A percentile compares a stretch with the other conserved stretches of the same genome.
These are phyloP conservation scores for Kodamaea leandrae DNA, from an alignment of 805 yeast species.

Conservation along the genomic window DNA sequence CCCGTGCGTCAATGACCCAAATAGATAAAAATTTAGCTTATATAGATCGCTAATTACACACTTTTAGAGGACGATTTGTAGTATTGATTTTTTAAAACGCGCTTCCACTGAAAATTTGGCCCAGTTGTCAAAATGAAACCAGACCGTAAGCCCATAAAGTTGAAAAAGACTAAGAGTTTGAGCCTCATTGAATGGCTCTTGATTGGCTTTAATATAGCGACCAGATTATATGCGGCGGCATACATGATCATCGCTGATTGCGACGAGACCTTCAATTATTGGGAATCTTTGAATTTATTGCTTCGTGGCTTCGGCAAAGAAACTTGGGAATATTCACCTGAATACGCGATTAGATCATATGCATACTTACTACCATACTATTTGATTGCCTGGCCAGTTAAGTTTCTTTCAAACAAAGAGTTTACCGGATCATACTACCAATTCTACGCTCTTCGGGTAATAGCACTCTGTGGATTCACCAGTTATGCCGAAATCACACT, in stretches of 20 bases:
- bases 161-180: not conserved
- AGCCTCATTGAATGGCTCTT: conserved; percentile 2
- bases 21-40: not conserved
- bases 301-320: conserved; percentile 84
- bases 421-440: conserved; percentile 20
- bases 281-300: conserved; percentile 87
- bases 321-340: conserved; percentile 96
- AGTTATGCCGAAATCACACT: conserved; percentile 53
- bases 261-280: conserved; percentile 88
- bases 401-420: conserved; percentile 16
- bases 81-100: too few species aligned
- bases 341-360: conserved; percentile 84
- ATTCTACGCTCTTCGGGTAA: conserved; percentile 55
- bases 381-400: conserved; percentile 24
- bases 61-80: too few species aligned
- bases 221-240: conserved; percentile 41
- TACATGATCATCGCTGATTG: conserved; percentile 81
- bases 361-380: conserved; percentile 60
- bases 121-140: not conserved
- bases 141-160: not conserved
- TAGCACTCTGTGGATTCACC: conserved; percentile 37
- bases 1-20: not conserved
- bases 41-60: not conserved
- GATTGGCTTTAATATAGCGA: conserved; percentile 13
- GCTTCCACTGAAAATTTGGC: too few species aligned